These are phyloP conservation scores for Flueggea neowawraea DNA, from an alignment of 441 rosid genomes.

Conservation along the genomic window DNA sequence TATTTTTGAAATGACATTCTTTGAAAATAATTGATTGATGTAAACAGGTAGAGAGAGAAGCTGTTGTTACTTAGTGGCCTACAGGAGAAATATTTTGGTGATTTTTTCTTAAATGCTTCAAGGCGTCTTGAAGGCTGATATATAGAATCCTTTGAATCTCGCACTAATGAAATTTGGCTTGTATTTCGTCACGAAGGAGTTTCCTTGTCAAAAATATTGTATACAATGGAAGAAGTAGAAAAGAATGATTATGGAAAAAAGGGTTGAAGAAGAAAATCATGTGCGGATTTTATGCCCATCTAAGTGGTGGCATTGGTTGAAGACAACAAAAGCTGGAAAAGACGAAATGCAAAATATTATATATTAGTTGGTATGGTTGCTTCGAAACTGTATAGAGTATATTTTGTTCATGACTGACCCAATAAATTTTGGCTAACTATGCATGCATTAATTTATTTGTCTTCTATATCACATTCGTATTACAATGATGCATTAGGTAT, in stretches of 20 bases:
- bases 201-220: constrained; percentile 84
- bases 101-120: constrained; percentile 76
- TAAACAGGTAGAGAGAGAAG: constrained; percentile 91
- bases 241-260: constrained; percentile 36
- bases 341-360: constrained; percentile 88
- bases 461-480: neutral
- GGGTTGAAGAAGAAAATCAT: constrained; percentile 50
- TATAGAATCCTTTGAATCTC: constrained; percentile 91
- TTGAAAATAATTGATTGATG: constrained; percentile 5
- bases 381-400: neutral
- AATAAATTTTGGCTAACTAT: neutral
- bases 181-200: constrained; percentile 90
- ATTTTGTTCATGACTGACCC: too few species aligned
- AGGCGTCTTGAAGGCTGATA: constrained; percentile 61
- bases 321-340: constrained; percentile 79
- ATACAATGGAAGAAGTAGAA: constrained; percentile 69
- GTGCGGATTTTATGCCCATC: constrained; percentile 76
- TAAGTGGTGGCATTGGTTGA: constrained; percentile 98
- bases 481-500: neutral
- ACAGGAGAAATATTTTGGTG: constrained; percentile 96
- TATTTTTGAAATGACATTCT: neutral
- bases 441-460: neutral
- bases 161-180: constrained; percentile 90
- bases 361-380: constrained; percentile 70
- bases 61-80: constrained; percentile 82